Evolutionary conservation across 2,329 filamentous ascomycete species (phyloP).

Genomic region (Colletotrichum coccodes): DNA sequence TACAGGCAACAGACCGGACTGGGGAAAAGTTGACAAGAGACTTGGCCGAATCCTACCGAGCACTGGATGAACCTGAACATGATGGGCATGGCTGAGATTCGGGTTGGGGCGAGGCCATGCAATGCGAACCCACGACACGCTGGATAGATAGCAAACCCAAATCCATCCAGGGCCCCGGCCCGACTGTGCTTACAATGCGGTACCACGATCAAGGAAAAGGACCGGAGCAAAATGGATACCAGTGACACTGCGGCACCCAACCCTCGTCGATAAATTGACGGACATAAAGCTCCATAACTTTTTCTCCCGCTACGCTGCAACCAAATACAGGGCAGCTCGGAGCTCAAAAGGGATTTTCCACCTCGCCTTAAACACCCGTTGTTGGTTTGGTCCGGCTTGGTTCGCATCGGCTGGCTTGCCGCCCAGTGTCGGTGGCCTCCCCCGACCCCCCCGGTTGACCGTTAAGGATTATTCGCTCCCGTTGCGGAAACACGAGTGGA

Average conservation of each 20-base stretch:
- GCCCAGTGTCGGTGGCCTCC: background rate
- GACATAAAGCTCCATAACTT: conserved; percentile 8
- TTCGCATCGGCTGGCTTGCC: conserved; percentile 15
- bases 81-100: background rate
- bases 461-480: background rate
- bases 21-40: background rate
- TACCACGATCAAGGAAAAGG: conserved; percentile 17
- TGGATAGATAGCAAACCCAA: too few species aligned
- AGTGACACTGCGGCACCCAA: background rate
- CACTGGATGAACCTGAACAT: background rate
- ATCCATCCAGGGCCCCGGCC: background rate
- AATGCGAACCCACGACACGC: background rate
- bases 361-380: conserved; percentile 3
- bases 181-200: conserved; percentile 2
- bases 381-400: conserved; percentile 16
- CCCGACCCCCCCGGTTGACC: background rate
- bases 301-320: background rate
- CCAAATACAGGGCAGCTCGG: background rate
- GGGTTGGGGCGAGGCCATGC: background rate
- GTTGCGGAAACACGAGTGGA: conserved; percentile 2
- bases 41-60: background rate
- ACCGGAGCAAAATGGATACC: background rate
- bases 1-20: background rate
- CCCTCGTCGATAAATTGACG: conserved; percentile 7
- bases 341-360: conserved; percentile 4